These are phyloP conservation scores for Umbelopsis isabellina DNA, from an alignment of 192 early-diverging fungal genomes.

Conservation along the genomic window DNA sequence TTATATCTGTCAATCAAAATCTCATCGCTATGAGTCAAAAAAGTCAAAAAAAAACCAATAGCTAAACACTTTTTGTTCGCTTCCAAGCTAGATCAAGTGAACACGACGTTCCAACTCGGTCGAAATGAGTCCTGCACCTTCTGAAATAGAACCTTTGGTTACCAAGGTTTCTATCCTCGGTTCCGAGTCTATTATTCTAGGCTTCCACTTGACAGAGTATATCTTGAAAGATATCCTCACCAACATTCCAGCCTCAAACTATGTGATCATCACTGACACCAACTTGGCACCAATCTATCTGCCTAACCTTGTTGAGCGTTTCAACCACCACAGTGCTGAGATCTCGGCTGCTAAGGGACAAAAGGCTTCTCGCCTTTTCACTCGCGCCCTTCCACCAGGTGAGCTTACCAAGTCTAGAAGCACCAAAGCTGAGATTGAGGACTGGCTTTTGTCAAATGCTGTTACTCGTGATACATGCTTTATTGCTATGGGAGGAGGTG, in stretches of 20 bases:
- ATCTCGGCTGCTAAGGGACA: neutral
- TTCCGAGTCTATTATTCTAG: conserved; percentile 83
- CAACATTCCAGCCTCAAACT: conserved; percentile 76
- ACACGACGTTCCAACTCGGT: neutral
- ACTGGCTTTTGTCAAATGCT: conserved; percentile 78
- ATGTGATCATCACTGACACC: conserved; percentile 86
- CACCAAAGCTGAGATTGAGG: conserved; percentile 84
- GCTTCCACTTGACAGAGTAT: conserved; percentile 77
- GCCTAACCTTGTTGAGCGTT: conserved; percentile 54
- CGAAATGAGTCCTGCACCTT: conserved; percentile 18
- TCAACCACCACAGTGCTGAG: conserved; percentile 44
- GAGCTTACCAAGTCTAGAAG: conserved; percentile 87
- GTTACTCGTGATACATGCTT: conserved; percentile 92
- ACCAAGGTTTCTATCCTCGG: conserved; percentile 86
- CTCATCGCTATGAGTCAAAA: conserved; percentile 14
- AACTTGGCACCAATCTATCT: conserved; percentile 82
- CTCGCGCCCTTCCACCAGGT: conserved; percentile 80
- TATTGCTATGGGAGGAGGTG: conserved; percentile 92
- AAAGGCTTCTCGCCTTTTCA: conserved; percentile 61
- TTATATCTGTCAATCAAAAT: conserved; percentile 24
- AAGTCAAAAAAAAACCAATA: neutral
- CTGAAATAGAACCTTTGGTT: conserved; percentile 47
- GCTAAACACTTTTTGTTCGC: neutral
- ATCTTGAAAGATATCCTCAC: conserved; percentile 75
- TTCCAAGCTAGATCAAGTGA: neutral